These are phyloP conservation scores for Magnusiomyces clavatus DNA, from an alignment of 1,139 yeast genomes.

Conservation along the genomic window DNA sequence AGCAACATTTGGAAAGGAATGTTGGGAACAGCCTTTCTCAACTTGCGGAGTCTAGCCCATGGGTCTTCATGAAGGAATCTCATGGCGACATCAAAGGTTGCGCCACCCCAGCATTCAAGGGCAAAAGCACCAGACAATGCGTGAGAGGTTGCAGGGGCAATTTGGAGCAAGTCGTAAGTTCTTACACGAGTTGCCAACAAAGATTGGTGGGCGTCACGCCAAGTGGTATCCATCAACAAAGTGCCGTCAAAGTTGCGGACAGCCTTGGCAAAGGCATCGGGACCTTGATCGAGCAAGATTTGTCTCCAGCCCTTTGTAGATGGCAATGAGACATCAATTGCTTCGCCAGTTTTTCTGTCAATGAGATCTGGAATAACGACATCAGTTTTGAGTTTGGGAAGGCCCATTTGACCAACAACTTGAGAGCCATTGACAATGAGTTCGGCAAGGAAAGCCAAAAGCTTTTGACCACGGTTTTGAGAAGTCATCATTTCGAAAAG, in stretches of 20 bases:
- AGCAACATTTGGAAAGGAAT: slow-evolving; percentile 98
- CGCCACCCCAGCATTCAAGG: slow-evolving; percentile 99
- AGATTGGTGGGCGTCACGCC: slow-evolving; percentile 99
- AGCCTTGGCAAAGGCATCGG: slow-evolving; percentile 79
- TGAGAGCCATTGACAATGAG: slow-evolving; percentile 92
- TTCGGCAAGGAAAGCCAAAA: slow-evolving; percentile 84
- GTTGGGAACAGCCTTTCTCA: slow-evolving; percentile 89
- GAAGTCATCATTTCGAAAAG: slow-evolving; percentile 92
- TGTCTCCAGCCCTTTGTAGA: slow-evolving; percentile 87
- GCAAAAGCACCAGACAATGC: slow-evolving; percentile 91
- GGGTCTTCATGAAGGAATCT: slow-evolving; percentile 98
- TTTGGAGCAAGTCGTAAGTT: slow-evolving; percentile 80
- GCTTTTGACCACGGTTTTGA: slow-evolving; percentile 93
- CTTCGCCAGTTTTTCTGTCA: slow-evolving; percentile 51
- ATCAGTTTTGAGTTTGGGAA: slow-evolving; percentile 70
- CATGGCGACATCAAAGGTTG: slow-evolving; percentile 98
- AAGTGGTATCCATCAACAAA: slow-evolving; percentile 92
- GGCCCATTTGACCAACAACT: slow-evolving; percentile 90
- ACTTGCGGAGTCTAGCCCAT: slow-evolving; percentile 88
- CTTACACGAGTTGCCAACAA: slow-evolving; percentile 94
- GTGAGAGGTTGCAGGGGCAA: slow-evolving; percentile 90
- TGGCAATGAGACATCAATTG: slow-evolving; percentile 50
- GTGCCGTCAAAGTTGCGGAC: slow-evolving; percentile 83
- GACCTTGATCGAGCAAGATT: slow-evolving; percentile 74
- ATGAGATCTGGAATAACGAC: slow-evolving; percentile 62